Evolutionary conservation across 345 rosid genomes (phyloP).

Genomic region (Heritiera fomes): DNA sequence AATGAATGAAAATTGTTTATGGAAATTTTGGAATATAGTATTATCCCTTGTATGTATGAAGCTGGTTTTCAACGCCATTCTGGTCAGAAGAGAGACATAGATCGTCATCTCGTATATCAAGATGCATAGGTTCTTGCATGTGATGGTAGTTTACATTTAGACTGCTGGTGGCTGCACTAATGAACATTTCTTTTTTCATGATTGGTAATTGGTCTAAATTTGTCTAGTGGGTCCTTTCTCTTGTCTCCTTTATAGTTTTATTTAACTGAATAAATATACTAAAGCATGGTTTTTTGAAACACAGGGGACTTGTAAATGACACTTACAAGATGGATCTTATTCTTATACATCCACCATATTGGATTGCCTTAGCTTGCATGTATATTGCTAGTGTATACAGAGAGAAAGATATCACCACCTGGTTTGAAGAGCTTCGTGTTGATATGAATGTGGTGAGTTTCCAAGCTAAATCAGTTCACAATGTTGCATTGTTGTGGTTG

Average conservation of each 20-base stretch:
- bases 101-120: neutral
- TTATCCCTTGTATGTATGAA: neutral
- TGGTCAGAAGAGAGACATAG: neutral
- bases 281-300: slow-evolving; percentile 21
- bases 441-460: slow-evolving; percentile 91
- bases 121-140: neutral
- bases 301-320: slow-evolving; percentile 96
- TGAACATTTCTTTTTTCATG: neutral
- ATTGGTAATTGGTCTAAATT: slow-evolving; percentile 1
- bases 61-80: neutral
- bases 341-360: slow-evolving; percentile 85
- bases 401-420: slow-evolving; percentile 78
- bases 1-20: neutral
- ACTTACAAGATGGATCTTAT: slow-evolving; percentile 95
- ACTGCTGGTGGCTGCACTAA: neutral
- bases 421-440: slow-evolving; percentile 98
- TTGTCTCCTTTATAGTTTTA: slow-evolving; percentile 6
- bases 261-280: slow-evolving; percentile 1
- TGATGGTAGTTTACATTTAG: neutral
- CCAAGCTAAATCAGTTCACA: slow-evolving; percentile 6
- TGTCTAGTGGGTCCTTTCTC: slow-evolving; percentile 14
- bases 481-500: neutral
- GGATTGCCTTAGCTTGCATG: slow-evolving; percentile 91
- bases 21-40: neutral
- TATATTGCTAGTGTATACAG: slow-evolving; percentile 72